These are phyloP conservation scores for Ascomycota sp. DNA, from an alignment of 2,329 filamentous ascomycete species.

Conservation along the genomic window DNA sequence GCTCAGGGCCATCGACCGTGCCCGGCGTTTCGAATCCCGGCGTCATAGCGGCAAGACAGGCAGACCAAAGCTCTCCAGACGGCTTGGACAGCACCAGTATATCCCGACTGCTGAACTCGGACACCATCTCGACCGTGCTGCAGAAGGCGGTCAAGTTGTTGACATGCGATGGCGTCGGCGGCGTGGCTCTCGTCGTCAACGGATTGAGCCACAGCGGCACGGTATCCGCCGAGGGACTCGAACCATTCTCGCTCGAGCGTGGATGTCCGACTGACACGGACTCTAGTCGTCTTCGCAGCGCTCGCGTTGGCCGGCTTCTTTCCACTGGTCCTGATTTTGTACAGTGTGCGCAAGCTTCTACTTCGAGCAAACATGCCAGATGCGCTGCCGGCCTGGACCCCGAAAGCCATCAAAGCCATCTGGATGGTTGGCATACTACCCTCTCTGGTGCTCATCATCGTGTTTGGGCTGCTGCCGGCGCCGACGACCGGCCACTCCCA, in stretches of 20 bases:
- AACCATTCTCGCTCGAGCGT: neutral
- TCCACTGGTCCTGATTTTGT: constrained; percentile 9
- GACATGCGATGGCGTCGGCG: constrained; percentile 13
- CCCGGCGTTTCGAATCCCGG: neutral
- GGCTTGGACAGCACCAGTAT: constrained; percentile 1
- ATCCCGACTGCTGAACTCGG: constrained; percentile 8
- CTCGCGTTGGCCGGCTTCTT: constrained; percentile 3
- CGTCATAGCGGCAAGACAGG: neutral
- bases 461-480: constrained; percentile 8
- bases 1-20: no score
- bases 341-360: constrained; percentile 8
- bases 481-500: constrained; percentile 8
- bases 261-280: neutral
- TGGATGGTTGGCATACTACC: constrained; percentile 9
- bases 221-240: constrained; percentile 1
- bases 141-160: constrained; percentile 11
- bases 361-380: constrained; percentile 5
- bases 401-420: constrained; percentile 7
- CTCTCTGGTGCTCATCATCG: constrained; percentile 6
- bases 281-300: constrained; percentile 6
- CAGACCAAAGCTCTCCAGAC: neutral
- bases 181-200: constrained; percentile 7
- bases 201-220: constrained; percentile 9
- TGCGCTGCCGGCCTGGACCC: constrained; percentile 5
- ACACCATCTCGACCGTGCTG: constrained; percentile 8